Percentiles rank a stretch among this genome's conserved stretches.
Evolutionary conservation across 306 rosid species (phyloP).

Genomic region (Vigna radiata): DNA sequence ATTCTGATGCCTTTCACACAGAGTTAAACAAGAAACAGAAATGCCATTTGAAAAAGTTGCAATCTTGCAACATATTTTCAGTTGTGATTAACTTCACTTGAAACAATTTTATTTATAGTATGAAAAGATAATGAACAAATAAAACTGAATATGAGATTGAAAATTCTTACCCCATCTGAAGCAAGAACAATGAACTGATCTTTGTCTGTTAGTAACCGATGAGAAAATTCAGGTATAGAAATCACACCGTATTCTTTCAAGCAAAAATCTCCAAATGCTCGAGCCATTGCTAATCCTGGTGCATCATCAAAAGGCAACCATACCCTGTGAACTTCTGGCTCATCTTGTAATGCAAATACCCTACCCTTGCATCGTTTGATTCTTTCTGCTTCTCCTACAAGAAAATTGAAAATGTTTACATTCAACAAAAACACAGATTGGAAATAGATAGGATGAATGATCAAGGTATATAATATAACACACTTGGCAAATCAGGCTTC

Average conservation of each 20-base stretch:
- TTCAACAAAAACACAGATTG: conserved; percentile 27
- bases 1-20: conserved; percentile 23
- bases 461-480: conserved; percentile 27
- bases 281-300: conserved; percentile 99
- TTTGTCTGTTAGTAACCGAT: conserved; percentile 68
- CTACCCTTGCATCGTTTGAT: conserved; percentile 89
- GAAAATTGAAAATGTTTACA: conserved; percentile 28
- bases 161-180: conserved; percentile 87
- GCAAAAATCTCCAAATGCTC: conserved; percentile 97
- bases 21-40: not conserved
- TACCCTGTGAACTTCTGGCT: conserved; percentile 92
- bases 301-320: conserved; percentile 98
- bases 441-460: conserved; percentile 31
- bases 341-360: conserved; percentile 96
- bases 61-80: not conserved
- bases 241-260: conserved; percentile 97
- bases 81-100: not conserved
- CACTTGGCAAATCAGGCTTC: conserved; percentile 97
- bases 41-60: not conserved
- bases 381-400: conserved; percentile 90
- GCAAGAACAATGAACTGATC: conserved; percentile 96
- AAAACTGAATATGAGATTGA: not conserved
- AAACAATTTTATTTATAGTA: not conserved
- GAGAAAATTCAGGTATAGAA: conserved; percentile 90
- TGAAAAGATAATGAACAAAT: conserved; percentile 6